Evolutionary conservation across 2,329 filamentous ascomycete genomes (phyloP).

Genomic region (Fusarium pseudograminearum): DNA sequence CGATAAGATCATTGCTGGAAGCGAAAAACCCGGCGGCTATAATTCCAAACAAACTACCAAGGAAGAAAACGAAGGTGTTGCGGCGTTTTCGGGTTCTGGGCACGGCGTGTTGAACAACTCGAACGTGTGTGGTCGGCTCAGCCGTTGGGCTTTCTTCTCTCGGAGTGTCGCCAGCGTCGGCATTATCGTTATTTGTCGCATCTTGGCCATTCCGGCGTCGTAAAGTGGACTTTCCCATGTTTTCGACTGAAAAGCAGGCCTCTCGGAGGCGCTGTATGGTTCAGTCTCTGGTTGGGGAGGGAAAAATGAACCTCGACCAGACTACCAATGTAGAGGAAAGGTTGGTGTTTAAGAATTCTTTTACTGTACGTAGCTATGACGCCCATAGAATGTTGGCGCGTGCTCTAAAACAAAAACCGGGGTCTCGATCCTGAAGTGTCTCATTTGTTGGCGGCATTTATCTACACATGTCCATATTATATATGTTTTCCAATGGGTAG

Average conservation of each 20-base stretch:
- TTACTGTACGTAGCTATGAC: conserved; percentile 42
- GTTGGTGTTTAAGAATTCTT: conserved; percentile 13
- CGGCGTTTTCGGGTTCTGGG: conserved; percentile 75
- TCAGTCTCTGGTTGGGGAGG: conserved; percentile 20
- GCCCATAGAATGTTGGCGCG: conserved; percentile 35
- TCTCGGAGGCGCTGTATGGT: conserved; percentile 32
- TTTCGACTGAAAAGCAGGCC: conserved; percentile 30
- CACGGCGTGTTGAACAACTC: conserved; percentile 57
- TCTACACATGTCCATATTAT: not conserved
- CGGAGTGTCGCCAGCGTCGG: conserved; percentile 40
- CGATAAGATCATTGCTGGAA: conserved; percentile 88
- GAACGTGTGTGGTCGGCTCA: conserved; percentile 53
- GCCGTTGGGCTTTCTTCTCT: conserved; percentile 47
- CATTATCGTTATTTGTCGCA: conserved; percentile 22
- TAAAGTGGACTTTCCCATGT: conserved; percentile 53
- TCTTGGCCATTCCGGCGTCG: conserved; percentile 50
- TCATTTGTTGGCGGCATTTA: conserved; percentile 20
- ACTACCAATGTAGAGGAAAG: conserved; percentile 7
- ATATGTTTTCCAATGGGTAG: not conserved
- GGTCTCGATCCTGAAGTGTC: conserved; percentile 27
- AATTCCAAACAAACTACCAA: conserved; percentile 92
- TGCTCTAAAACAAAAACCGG: conserved; percentile 41
- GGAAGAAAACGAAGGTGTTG: conserved; percentile 83
- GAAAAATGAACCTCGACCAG: conserved; percentile 1
- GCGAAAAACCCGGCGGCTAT: conserved; percentile 92